These are phyloP conservation scores for Diplodia intermedia DNA, from an alignment of 2,329 filamentous ascomycete genomes.

Conservation along the genomic window DNA sequence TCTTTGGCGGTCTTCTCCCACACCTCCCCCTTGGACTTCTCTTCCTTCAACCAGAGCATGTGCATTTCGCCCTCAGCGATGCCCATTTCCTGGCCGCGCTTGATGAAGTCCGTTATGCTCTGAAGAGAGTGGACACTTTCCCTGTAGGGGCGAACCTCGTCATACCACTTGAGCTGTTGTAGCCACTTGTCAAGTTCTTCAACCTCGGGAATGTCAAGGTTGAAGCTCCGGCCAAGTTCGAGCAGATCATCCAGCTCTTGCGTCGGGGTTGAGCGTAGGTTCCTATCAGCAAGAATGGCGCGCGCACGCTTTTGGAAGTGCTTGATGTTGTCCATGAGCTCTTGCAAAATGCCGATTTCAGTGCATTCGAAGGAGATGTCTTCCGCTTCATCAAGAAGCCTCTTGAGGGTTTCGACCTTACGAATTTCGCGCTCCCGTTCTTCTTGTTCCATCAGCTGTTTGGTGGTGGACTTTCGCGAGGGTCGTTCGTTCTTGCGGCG, in stretches of 20 bases:
- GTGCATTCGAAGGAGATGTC: slow-evolving; percentile 91
- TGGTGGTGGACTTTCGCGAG: slow-evolving; percentile 76
- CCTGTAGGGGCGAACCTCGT: slow-evolving; percentile 72
- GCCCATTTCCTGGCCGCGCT: slow-evolving; percentile 76
- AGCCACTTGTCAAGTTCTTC: slow-evolving; percentile 80
- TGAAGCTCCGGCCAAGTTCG: slow-evolving; percentile 88
- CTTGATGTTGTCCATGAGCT: slow-evolving; percentile 83
- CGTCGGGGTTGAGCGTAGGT: slow-evolving; percentile 36
- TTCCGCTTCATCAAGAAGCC: slow-evolving; percentile 82
- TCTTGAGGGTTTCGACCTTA: slow-evolving; percentile 86
- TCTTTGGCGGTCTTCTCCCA: slow-evolving; percentile 96
- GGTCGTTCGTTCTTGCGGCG: slow-evolving; percentile 92
- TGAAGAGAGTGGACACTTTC: slow-evolving; percentile 73
- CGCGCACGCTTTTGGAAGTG: slow-evolving; percentile 81
- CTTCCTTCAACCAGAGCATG: slow-evolving; percentile 75
- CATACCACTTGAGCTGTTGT: slow-evolving; percentile 87
- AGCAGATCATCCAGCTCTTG: slow-evolving; percentile 78
- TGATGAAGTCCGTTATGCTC: slow-evolving; percentile 80
- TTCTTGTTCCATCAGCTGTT: slow-evolving; percentile 77
- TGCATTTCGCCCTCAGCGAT: slow-evolving; percentile 83
- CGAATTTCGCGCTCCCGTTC: slow-evolving; percentile 84
- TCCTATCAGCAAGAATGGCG: slow-evolving; percentile 56
- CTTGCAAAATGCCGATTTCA: slow-evolving; percentile 84
- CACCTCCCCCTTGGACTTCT: slow-evolving; percentile 76
- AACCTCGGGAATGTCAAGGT: slow-evolving; percentile 88